These are phyloP conservation scores for Rhodomyrtus psidioides DNA, from an alignment of 441 rosid genomes.

Conservation along the genomic window DNA sequence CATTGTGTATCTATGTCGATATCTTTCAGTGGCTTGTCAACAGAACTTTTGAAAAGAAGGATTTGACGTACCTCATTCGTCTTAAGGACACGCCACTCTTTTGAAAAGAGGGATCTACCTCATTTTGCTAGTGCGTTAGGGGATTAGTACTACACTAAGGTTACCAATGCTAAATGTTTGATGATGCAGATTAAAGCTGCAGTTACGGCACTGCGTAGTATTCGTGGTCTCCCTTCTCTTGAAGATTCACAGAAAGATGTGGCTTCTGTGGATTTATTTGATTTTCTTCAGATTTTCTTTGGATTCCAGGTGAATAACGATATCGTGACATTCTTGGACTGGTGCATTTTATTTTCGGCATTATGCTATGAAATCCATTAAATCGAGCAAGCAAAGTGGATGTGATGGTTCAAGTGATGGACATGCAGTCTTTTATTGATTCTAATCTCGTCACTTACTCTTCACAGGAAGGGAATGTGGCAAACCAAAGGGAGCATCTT, in stretches of 20 bases:
- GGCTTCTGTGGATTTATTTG: slow-evolving; percentile 64
- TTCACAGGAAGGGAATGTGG: slow-evolving; percentile 74
- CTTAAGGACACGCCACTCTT: neutral
- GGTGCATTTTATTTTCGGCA: neutral
- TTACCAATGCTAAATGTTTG: neutral
- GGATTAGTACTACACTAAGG: neutral
- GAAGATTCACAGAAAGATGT: slow-evolving; percentile 44
- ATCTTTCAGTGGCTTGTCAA: neutral
- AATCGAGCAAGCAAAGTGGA: neutral
- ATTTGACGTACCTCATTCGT: neutral
- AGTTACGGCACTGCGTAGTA: slow-evolving; percentile 57
- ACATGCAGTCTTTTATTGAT: neutral
- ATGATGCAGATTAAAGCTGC: slow-evolving; percentile 74
- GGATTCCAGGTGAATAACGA: slow-evolving; percentile 72
- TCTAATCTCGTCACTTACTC: neutral
- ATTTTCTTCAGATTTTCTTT: slow-evolving; percentile 72
- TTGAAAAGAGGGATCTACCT: neutral
- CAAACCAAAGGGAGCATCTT: slow-evolving; percentile 95
- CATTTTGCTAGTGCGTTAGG: neutral
- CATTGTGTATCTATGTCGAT: neutral
- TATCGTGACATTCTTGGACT: neutral
- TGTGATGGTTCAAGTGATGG: neutral
- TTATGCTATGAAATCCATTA: neutral
- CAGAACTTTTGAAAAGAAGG: neutral
- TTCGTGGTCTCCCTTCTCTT: slow-evolving; percentile 53